Evolutionary conservation across 1,139 yeast genomes (phyloP), one percentile per base, ranked within the genome.

Genomic region (Pichia sp.): DNA sequence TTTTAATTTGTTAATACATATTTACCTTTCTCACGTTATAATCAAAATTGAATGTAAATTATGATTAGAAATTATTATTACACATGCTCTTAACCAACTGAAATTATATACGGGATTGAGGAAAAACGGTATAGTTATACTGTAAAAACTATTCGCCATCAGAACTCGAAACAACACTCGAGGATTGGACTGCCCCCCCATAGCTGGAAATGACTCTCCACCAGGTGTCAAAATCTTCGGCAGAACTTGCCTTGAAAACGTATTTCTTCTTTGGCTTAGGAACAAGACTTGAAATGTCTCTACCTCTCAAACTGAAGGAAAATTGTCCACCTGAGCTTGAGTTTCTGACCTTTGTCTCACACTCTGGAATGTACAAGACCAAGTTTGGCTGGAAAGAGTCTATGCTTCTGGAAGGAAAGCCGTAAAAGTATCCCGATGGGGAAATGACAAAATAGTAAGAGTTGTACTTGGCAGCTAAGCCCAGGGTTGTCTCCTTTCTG

Each of bases 371-470:
- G 56, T 72, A 76, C 26, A 78, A 60, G 31, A 76, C 71, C 52
- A 75, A 60, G 43, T 72, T 72, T 8, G 82, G 81, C 16, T 66
- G 66, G 26, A 56, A 55, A 9, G 76, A 67, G 56, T 75, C 78
- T 44, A 67, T 61, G 41, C 75, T 73, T 55, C 71, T 68, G 13
- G 77, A 67, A 54, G 72, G 71, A 66, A 74, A 78, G 58, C 74
- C 76, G 55, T 74, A 74, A 44, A 78, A 60, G 62, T 68, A 75
- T 31, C 72, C 67, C 0, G 77, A 57, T 22, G 71, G 73, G 3
- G 82, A 73, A 49, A 78, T 66, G 41, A 75, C 82, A 59, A 68
- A 77, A 62, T 70, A 77, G 60, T 71, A 73, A 4, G 78, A 66
- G 49, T 68, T 64, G 62, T 71, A 74, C 44, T 70, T 67, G 65